Evolutionary conservation across 176 grass and related monocot genomes (phyloP).

Genomic region (Elaeis guineensis): DNA sequence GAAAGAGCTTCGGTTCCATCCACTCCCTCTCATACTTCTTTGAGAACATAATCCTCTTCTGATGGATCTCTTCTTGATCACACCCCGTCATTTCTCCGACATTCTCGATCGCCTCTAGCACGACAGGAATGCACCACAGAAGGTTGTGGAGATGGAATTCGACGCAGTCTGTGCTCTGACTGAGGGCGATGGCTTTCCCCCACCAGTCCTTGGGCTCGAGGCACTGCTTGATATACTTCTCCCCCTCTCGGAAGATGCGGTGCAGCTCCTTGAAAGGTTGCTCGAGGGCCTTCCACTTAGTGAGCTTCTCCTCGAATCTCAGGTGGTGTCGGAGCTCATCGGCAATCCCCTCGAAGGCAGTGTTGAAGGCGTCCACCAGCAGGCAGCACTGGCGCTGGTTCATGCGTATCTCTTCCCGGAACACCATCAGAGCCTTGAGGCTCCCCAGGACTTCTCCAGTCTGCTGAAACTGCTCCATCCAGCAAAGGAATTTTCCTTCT

Average conservation of each 20-base stretch:
- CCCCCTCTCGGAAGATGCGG: conserved; percentile 67
- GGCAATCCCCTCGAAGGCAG: conserved; percentile 45
- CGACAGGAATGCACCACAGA: conserved; percentile 72
- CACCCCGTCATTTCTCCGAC: conserved; percentile 44
- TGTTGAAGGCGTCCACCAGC: conserved; percentile 52
- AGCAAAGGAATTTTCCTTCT: background rate
- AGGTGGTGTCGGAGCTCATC: conserved; percentile 49
- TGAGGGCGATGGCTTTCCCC: conserved; percentile 53
- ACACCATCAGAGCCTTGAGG: conserved; percentile 64
- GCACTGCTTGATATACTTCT: conserved; percentile 53
- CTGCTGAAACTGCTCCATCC: conserved; percentile 85
- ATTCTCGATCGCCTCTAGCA: conserved; percentile 63
- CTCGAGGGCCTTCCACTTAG: conserved; percentile 73
- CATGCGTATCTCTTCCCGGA: conserved; percentile 56
- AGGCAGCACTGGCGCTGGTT: conserved; percentile 81
- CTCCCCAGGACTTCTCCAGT: conserved; percentile 54
- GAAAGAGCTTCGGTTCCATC: conserved; percentile 63
- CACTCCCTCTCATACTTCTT: conserved; percentile 67
- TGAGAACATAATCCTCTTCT: conserved; percentile 31
- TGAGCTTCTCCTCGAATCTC: conserved; percentile 62
- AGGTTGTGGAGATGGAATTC: conserved; percentile 64
- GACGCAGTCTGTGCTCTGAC: conserved; percentile 55
- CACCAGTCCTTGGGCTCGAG: conserved; percentile 68
- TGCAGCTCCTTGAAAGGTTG: conserved; percentile 61
- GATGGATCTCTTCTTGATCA: conserved; percentile 36